Evolutionary conservation across 345 rosid genomes (phyloP), one percentile per base, ranked within the genome.

Genomic region (Eucalyptus microcorys): DNA sequence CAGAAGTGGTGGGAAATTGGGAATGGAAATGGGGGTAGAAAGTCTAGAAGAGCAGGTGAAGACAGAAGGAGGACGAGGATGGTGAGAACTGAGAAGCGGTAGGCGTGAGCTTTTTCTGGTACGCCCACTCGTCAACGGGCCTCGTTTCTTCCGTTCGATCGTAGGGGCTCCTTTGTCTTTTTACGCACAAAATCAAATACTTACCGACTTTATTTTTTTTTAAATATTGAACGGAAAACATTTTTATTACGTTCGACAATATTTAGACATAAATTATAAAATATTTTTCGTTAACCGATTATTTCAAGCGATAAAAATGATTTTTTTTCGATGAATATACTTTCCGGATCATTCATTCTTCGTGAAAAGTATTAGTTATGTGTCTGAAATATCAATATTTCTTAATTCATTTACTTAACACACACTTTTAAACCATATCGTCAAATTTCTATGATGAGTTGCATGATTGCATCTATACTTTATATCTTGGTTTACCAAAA

Each of bases 201-300:
- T 52, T 21, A 52, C 57, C 57, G 10, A 52, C 57, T 52, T 52
- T 8, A 52, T 8, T 52, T 48, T 47, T 52, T 52, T 4, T 52
- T 8, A 0, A 52, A 52, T 52, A 52, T 52, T 52, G 57, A 52
- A 52, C 26, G 57, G 0, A 19, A 52, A 52, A 52, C 57, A 52
- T 3, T 52, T 52, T 52, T 52, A 52, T 52, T 19, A 52, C 0
- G 10, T 19, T 0, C 10, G 0, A 19, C 1, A 7, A 52, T 52
- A 52, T 52, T 21, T 52, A 21, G 57, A 52, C 10, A 19, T 52
- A 19, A 52, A 52, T 52, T 7, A 0, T 7, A 3, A 19, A 8
- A 52, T 7, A 0, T 19, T 7, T 19, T 52, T 52, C 0, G 0
- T 52, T 19, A 5, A 19, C 0, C 0, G 10, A 19, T 19, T 52